A percentile compares a stretch with the other conserved stretches of the same genome.
These are phyloP conservation scores for Ceratobasidium sp. DNA, from an alignment of 1,284 basidiomycete genomes.

Conservation along the genomic window DNA sequence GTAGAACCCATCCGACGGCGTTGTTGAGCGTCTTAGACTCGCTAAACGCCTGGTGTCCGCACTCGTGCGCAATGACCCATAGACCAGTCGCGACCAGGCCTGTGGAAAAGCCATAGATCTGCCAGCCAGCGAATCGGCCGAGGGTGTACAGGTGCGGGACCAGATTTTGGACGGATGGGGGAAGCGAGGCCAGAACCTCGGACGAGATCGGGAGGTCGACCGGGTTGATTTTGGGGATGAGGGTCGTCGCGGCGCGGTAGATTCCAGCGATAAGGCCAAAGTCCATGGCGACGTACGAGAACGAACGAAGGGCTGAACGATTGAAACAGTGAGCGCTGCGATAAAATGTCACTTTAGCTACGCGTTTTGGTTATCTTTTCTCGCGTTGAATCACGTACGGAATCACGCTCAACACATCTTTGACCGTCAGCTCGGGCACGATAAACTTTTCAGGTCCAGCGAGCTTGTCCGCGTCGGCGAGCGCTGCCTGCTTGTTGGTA, in stretches of 20 bases:
- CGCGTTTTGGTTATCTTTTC: background rate
- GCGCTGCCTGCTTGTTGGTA: conserved; percentile 45
- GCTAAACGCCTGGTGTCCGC: conserved; percentile 98
- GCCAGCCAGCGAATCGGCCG: conserved; percentile 81
- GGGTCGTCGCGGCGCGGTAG: conserved; percentile 20
- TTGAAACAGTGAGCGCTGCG: conserved; percentile 92
- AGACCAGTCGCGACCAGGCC: conserved; percentile 93
- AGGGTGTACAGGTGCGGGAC: conserved; percentile 76
- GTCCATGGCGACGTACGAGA: conserved; percentile 74
- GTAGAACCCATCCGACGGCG: conserved; percentile 92
- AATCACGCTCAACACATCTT: conserved; percentile 88
- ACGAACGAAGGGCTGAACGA: conserved; percentile 88
- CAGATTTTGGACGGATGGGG: conserved; percentile 77
- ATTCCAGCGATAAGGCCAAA: conserved; percentile 10
- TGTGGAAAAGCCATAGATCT: conserved; percentile 82
- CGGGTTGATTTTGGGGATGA: conserved; percentile 43
- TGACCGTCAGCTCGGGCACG: conserved; percentile 86
- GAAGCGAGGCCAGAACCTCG: conserved; percentile 74
- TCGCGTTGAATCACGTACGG: conserved; percentile 70
- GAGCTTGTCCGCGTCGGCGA: conserved; percentile 44
- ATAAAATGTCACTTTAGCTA: background rate
- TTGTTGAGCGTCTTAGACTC: conserved; percentile 95
- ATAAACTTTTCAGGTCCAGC: conserved; percentile 60
- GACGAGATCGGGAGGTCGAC: conserved; percentile 46
- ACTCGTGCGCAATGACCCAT: conserved; percentile 94